Evolutionary conservation across 1,139 yeast species (phyloP), one percentile per base, ranked within the genome.

Genomic region (Scheffersomyces lignicola): DNA sequence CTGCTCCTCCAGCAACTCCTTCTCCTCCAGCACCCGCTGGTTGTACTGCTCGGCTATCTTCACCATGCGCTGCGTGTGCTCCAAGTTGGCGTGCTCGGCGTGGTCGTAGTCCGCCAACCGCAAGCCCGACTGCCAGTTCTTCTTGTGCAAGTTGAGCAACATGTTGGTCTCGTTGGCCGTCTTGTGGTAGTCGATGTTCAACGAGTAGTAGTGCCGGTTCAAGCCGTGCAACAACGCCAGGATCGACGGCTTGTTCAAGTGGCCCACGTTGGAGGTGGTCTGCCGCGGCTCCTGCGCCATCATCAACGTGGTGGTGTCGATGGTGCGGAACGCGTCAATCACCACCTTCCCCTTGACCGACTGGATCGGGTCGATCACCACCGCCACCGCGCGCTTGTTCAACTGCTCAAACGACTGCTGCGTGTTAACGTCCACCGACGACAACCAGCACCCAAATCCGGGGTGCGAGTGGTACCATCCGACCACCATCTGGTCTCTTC

Each of bases 381-480:
- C 97, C 1, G 99, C 98, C 28, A 92, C 97, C 0, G 97, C 95
- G 51, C 97, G 74, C 48, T 82, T 85, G 58, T 90, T 90, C 59
- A 94, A 79, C 62, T 90, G 97, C 58, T 92, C 98, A 60, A 92
- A 94, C 30, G 96, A 86, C 59, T 92, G 96, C 56, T 92, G 99
- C 2, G 99, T 92, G 58, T 89, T 89, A 40, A 94, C 95, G 76
- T 92, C 99, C 27, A 92, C 97, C 16, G 94, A 82, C 6, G 97
- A 89, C 51, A 92, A 75, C 97, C 98, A 92, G 69, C 98, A 92
- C n/a, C 98, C 98, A 59, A 90, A 92, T 14, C 98, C 98, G 2
- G 98, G 98, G 65, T 92, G 98, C 18, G 97, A 90, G 58, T 92
- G 99, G 69, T 94, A 94, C 99, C 97, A 90, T 28, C 97, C 97